Conservation (phyloP, 176 grass and related monocot genomes). For the Hordeum marinum region DNA sequence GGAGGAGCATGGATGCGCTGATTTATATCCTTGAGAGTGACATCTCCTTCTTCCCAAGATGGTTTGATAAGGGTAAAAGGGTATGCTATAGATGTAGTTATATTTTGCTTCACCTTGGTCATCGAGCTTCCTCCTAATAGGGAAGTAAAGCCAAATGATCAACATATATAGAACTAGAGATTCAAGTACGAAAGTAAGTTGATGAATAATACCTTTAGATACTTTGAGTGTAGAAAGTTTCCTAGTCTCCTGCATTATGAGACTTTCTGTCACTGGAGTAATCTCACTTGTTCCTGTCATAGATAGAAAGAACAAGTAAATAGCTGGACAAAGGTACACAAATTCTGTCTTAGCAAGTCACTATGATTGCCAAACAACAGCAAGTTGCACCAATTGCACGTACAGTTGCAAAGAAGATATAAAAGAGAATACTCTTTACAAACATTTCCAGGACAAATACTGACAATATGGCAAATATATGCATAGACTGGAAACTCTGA, state of each 20-base stretch:
- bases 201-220: constrained; percentile 65
- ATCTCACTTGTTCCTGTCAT: constrained; percentile 51
- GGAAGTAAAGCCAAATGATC: constrained; percentile 24
- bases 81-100: constrained; percentile 63
- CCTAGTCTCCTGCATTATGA: constrained; percentile 41
- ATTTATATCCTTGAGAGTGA: constrained; percentile 88
- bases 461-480: not conserved
- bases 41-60: constrained; percentile 66
- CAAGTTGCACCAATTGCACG: not conserved
- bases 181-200: constrained; percentile 4
- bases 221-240: constrained; percentile 73
- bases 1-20: constrained; percentile 57
- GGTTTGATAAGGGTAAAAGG: constrained; percentile 93
- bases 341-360: not conserved
- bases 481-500: constrained; percentile 2
- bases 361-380: not conserved
- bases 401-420: not conserved
- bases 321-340: not conserved
- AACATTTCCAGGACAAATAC: not conserved
- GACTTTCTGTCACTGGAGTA: constrained; percentile 36
- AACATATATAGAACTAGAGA: constrained; percentile 5
- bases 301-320: constrained; percentile 30
- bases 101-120: constrained; percentile 48
- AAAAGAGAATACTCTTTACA: not conserved
- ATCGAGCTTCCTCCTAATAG: constrained; percentile 52